These are phyloP conservation scores for Lactarius psammicola DNA, from an alignment of 768 basidiomycete species.

Conservation along the genomic window DNA sequence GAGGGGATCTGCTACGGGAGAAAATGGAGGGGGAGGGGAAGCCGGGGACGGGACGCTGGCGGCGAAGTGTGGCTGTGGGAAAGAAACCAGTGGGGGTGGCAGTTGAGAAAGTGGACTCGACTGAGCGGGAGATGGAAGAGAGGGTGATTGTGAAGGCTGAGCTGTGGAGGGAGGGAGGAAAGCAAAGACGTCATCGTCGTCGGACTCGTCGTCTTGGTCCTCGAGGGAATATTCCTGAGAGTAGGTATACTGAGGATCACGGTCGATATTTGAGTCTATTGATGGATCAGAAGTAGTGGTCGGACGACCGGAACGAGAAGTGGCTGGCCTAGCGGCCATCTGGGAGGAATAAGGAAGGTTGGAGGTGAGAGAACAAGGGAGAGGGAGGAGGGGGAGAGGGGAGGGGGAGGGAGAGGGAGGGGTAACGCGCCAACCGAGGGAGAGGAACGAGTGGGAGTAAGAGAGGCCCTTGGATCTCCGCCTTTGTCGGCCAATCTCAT, in stretches of 20 bases:
- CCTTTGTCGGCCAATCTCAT: neutral
- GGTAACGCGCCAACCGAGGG: neutral
- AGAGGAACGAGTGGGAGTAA: constrained; percentile 2
- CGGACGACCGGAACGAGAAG: constrained; percentile 36
- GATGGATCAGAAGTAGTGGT: constrained; percentile 17
- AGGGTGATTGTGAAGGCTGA: constrained; percentile 40
- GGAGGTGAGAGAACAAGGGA: neutral
- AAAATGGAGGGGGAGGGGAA: constrained; percentile 30
- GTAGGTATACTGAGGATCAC: constrained; percentile 42
- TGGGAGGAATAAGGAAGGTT: constrained; percentile 3
- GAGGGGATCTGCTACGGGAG: constrained; percentile 30
- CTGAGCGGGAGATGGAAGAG: constrained; percentile 14
- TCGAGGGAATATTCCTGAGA: constrained; percentile 44
- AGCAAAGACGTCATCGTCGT: constrained; percentile 86
- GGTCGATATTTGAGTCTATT: constrained; percentile 30
- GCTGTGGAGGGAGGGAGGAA: constrained; percentile 83
- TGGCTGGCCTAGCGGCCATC: constrained; percentile 22
- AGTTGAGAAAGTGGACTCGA: constrained; percentile 16
- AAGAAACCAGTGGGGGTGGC: constrained; percentile 1
- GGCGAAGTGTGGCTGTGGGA: constrained; percentile 23
- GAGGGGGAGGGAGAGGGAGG: neutral
- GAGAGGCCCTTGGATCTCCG: constrained; percentile 1
- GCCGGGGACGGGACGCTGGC: constrained; percentile 30
- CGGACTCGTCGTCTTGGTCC: constrained; percentile 70
- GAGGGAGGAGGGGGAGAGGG: neutral